phyloP scores from a whole-genome alignment of 352 stramenopile genomes.

The Phytophthora capsici region DNA sequence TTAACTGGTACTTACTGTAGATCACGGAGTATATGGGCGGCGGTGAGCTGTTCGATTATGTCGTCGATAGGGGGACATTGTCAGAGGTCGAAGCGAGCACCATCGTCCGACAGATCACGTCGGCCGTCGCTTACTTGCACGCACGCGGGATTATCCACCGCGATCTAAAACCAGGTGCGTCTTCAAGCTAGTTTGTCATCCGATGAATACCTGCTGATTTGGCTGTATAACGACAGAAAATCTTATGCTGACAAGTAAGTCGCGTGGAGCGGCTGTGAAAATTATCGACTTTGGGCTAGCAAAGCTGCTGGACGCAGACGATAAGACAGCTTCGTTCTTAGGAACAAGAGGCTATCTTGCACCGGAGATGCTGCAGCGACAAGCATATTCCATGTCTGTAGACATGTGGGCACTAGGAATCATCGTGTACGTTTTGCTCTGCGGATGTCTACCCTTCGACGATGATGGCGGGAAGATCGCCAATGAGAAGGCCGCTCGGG shows the following conservation, averaged over 20 bases:
- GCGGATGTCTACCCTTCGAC: slow-evolving; percentile 98
- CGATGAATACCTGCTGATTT: not conserved
- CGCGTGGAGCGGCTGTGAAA: slow-evolving; percentile 91
- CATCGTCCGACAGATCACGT: slow-evolving; percentile 92
- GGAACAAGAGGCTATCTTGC: slow-evolving; percentile 95
- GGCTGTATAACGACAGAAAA: slow-evolving; percentile 55
- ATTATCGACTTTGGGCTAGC: slow-evolving; percentile 99
- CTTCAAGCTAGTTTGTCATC: not conserved
- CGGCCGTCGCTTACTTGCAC: slow-evolving; percentile 90
- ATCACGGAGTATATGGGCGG: slow-evolving; percentile 91
- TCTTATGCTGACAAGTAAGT: slow-evolving; percentile 85
- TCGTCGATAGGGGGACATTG: slow-evolving; percentile 91
- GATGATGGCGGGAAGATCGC: slow-evolving; percentile 93
- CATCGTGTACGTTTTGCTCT: slow-evolving; percentile 98
- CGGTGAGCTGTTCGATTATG: slow-evolving; percentile 92
- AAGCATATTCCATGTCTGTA: slow-evolving; percentile 97
- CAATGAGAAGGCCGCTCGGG: slow-evolving; percentile 75
- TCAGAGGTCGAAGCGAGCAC: slow-evolving; percentile 87
- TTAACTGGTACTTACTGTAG: slow-evolving; percentile 31
- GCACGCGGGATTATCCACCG: slow-evolving; percentile 87
- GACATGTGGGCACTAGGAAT: slow-evolving; percentile 98
- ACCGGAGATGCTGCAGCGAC: slow-evolving; percentile 98
- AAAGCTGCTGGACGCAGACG: slow-evolving; percentile 91
- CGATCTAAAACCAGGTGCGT: slow-evolving; percentile 86
- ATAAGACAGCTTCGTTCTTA: slow-evolving; percentile 85